Evolutionary conservation across 345 rosid species (phyloP).

Genomic region (Hirschfeldia incana): DNA sequence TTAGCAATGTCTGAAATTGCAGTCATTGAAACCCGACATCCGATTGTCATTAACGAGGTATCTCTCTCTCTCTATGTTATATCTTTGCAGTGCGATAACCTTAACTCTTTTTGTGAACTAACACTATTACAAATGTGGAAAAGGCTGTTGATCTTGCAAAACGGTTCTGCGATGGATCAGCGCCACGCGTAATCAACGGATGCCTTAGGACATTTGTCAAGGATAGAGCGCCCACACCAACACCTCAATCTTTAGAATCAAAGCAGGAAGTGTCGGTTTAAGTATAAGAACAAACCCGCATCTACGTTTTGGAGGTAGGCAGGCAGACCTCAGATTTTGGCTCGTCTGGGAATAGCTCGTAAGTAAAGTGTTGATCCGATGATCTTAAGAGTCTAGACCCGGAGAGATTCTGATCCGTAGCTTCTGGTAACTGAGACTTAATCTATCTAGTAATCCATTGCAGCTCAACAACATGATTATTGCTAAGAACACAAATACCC

Average conservation of each 20-base stretch:
- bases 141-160: conserved; percentile 97
- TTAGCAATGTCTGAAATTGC: conserved; percentile 90
- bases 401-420: conserved; percentile 18
- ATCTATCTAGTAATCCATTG: conserved; percentile 12
- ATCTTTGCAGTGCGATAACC: background rate
- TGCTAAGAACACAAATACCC: conserved; percentile 24
- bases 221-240: conserved; percentile 41
- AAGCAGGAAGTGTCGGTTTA: conserved; percentile 38
- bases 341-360: background rate
- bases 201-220: conserved; percentile 83
- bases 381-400: conserved; percentile 12
- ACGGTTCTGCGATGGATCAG: conserved; percentile 93
- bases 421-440: conserved; percentile 15
- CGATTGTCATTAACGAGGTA: conserved; percentile 93
- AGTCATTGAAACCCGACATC: conserved; percentile 80
- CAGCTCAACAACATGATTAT: conserved; percentile 15
- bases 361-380: conserved; percentile 20
- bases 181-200: conserved; percentile 87
- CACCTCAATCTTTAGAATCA: conserved; percentile 38
- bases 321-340: conserved; percentile 30
- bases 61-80: background rate
- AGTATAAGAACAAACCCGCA: conserved; percentile 16
- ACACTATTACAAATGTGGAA: conserved; percentile 18
- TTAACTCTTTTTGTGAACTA: conserved; percentile 17
- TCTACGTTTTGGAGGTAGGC: conserved; percentile 7